phyloP scores from a whole-genome alignment of 176 grass and related monocot genomes.

The Echinochloa phyllopogon region DNA sequence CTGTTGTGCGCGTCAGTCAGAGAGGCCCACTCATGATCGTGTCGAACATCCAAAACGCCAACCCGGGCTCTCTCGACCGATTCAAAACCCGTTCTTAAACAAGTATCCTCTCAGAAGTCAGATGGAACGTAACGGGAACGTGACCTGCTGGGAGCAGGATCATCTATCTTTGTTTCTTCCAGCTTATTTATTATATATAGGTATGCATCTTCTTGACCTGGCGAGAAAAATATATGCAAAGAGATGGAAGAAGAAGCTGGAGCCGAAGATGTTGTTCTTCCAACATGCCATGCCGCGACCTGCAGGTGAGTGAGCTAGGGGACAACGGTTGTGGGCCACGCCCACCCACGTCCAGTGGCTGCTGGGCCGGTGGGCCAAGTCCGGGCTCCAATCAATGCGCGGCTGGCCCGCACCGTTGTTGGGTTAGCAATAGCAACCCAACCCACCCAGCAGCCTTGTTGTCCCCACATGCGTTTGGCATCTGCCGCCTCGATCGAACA shows the following conservation, averaged over 20 bases:
- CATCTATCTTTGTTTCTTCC: not conserved
- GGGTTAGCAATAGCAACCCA: not conserved
- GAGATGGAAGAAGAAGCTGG: not conserved
- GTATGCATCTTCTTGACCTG: not conserved
- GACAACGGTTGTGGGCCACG: not conserved
- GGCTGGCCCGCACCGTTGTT: not conserved
- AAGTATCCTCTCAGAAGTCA: not conserved
- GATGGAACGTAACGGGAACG: not conserved
- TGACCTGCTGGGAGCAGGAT: not conserved
- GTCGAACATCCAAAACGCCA: not conserved
- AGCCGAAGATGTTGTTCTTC: not conserved
- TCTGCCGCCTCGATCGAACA: not conserved
- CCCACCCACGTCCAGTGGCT: not conserved
- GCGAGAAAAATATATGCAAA: not conserved
- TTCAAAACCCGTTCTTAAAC: not conserved
- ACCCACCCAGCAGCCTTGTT: too few species aligned
- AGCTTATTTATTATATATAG: not conserved
- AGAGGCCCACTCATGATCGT: not conserved
- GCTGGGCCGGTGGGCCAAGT: not conserved
- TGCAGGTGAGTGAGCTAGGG: not conserved
- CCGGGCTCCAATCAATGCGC: not conserved
- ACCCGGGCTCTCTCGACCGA: not conserved
- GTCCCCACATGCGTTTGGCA: not conserved
- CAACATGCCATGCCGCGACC: constrained; percentile 6
- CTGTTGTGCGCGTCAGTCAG: not conserved